Conservation (phyloP, 352 stramenopile species). For the Phytophthora ramorum region DNA sequence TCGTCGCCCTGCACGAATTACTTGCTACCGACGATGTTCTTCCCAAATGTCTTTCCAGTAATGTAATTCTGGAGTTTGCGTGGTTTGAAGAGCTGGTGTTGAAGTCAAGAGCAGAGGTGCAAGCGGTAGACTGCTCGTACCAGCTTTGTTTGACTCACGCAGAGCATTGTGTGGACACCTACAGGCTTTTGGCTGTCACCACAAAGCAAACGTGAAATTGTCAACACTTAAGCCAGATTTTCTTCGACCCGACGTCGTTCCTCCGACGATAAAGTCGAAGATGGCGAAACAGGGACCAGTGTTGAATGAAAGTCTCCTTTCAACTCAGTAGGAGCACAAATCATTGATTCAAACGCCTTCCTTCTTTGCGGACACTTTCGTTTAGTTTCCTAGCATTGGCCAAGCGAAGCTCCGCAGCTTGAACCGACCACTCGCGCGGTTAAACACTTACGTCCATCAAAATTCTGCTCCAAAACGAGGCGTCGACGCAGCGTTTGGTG, state of each 20-base stretch:
- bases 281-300: background rate
- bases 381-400: background rate
- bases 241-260: slow-evolving; percentile 1
- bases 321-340: slow-evolving; percentile 5
- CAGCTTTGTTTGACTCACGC: slow-evolving; percentile 9
- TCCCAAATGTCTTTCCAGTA: slow-evolving; percentile 13
- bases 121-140: slow-evolving; percentile 15
- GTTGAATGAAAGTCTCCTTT: background rate
- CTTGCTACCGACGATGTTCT: slow-evolving; percentile 15
- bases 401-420: slow-evolving; percentile 4
- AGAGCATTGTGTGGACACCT: slow-evolving; percentile 10
- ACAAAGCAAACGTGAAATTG: slow-evolving; percentile 18
- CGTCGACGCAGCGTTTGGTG: slow-evolving; percentile 10
- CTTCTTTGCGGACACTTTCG: background rate
- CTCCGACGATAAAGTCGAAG: slow-evolving; percentile 4
- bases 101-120: slow-evolving; percentile 4
- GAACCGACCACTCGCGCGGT: slow-evolving; percentile 16
- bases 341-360: slow-evolving; percentile 3
- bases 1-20: slow-evolving; percentile 13
- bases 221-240: slow-evolving; percentile 6
- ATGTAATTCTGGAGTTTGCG: slow-evolving; percentile 11
- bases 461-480: slow-evolving; percentile 7
- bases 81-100: slow-evolving; percentile 3
- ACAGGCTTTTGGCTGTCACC: slow-evolving; percentile 15
- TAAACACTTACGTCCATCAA: slow-evolving; percentile 11